phyloP scores from a whole-genome alignment of 371 early-diverging fungal genomes.

The Syncephalastrum sp. region DNA sequence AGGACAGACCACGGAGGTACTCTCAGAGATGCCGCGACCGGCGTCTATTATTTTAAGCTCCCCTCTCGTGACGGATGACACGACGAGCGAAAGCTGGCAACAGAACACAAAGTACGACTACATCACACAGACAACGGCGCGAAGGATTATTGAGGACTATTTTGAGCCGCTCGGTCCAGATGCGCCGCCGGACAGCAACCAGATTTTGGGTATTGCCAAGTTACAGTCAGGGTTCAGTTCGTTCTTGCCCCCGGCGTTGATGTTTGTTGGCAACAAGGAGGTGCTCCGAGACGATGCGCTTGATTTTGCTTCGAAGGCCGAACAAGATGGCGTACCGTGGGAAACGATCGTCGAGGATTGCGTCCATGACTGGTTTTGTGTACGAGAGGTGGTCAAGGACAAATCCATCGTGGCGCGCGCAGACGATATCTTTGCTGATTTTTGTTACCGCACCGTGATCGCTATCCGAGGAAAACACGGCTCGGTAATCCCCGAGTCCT shows the following conservation, averaged over 20 bases:
- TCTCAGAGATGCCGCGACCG: slow-evolving; percentile 42
- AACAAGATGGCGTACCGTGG: slow-evolving; percentile 41
- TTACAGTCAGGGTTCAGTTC: slow-evolving; percentile 39
- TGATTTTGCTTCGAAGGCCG: slow-evolving; percentile 38
- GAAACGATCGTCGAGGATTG: slow-evolving; percentile 39
- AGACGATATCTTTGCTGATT: slow-evolving; percentile 42
- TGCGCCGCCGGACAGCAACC: slow-evolving; percentile 17
- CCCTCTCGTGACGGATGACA: slow-evolving; percentile 48
- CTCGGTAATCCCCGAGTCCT: slow-evolving; percentile 1
- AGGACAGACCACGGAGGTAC: slow-evolving; percentile 3
- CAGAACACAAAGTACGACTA: slow-evolving; percentile 44
- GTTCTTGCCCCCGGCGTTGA: slow-evolving; percentile 35
- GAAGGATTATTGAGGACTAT: slow-evolving; percentile 47
- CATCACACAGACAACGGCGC: slow-evolving; percentile 47
- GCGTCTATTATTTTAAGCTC: slow-evolving; percentile 41
- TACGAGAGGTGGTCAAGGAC: slow-evolving; percentile 50
- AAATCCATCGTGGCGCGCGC: slow-evolving; percentile 30
- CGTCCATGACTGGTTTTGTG: slow-evolving; percentile 51
- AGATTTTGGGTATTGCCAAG: slow-evolving; percentile 40
- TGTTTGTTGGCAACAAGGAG: slow-evolving; percentile 45
- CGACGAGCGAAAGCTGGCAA: slow-evolving; percentile 42
- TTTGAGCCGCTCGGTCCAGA: slow-evolving; percentile 21
- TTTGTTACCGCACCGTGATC: slow-evolving; percentile 27
- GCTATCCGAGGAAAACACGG: slow-evolving; percentile 9
- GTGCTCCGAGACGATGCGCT: slow-evolving; percentile 46